Evolutionary conservation across 352 stramenopile species (phyloP), one percentile per base, ranked within the genome.

Genomic region (Thalassiosira hispida): DNA sequence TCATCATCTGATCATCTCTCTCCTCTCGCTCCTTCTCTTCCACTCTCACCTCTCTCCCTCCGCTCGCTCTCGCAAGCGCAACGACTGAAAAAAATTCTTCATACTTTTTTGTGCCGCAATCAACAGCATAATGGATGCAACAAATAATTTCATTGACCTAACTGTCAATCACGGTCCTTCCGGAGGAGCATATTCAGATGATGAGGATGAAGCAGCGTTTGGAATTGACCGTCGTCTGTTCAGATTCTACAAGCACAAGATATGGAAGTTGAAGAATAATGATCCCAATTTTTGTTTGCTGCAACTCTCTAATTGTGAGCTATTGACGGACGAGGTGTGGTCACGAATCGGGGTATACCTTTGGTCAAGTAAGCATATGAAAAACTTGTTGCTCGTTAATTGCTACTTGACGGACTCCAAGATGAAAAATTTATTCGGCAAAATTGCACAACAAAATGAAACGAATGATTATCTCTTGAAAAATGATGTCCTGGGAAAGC

Each of bases 191-290:
- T 38, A 38, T 60, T 70, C 61, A 22, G 44, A 70, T 40, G 38
- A 60, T 12, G 52, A 65, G 46, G 65, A 73, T 22, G 27, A 66
- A 22, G 20, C 18, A 20, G 65, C 56, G 9, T 76, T 69, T 44
- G 27, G 33, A 56, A 14, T 1, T 9, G 31, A 35, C n/a, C 23
- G 44, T 20, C 6, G 29, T 47, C 56, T 68, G 14, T 20, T 16
- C 46, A 14, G 31, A 38, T 14, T 71, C 51, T 69, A 61, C 31
- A 63, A 64, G n/a, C 2, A 53, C 9, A 35, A 69, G 33, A 40
- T 69, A 23, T 64, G 55, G 55, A 79, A 65, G 47, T 35, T 77
- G 27, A 77, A 66, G 57, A 55, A 77, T 11, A 70, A 77, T 38
- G 56, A 77, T 63, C 23, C 42, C 18, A 77, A 77, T 53, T 70